These are phyloP conservation scores for Diaporthe helianthi DNA, from an alignment of 2,329 filamentous ascomycete species.

Conservation along the genomic window DNA sequence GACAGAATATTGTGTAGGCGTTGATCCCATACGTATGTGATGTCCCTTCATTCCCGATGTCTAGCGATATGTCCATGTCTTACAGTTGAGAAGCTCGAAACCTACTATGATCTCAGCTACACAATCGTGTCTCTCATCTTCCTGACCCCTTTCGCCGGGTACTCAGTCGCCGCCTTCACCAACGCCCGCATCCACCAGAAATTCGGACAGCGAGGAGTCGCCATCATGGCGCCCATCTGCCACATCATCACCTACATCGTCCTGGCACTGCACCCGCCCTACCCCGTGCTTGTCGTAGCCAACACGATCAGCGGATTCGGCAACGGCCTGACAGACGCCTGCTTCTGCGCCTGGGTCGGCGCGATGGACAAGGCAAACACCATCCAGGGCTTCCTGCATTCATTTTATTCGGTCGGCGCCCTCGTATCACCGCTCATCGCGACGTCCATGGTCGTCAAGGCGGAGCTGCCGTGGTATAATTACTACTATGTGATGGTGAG, in stretches of 20 bases:
- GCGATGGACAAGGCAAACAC: conserved; percentile 78
- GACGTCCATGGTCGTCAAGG: conserved; percentile 74
- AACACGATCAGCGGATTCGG: conserved; percentile 74
- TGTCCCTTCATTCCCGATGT: neutral
- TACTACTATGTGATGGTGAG: conserved; percentile 76
- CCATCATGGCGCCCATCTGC: conserved; percentile 66
- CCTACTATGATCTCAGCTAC: conserved; percentile 68
- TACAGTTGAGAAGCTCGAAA: conserved; percentile 56
- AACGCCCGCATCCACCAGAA: conserved; percentile 71
- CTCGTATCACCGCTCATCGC: conserved; percentile 74
- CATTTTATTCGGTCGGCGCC: conserved; percentile 74
- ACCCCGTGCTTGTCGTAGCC: conserved; percentile 68
- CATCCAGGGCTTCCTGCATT: conserved; percentile 75
- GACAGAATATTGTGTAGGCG: neutral
- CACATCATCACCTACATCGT: conserved; percentile 72
- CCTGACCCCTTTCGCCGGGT: conserved; percentile 70
- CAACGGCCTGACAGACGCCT: conserved; percentile 70
- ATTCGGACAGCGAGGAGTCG: conserved; percentile 75
- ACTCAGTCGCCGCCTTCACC: conserved; percentile 66
- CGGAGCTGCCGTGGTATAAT: conserved; percentile 68
- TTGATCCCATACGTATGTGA: neutral
- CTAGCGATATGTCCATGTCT: neutral
- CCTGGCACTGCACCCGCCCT: conserved; percentile 72
- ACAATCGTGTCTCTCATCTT: conserved; percentile 71
- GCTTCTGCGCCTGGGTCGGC: conserved; percentile 68